Percentiles rank a stretch among this genome's conserved stretches.
These are phyloP conservation scores for Jatropha podagrica DNA, from an alignment of 441 rosid species.

Conservation along the genomic window DNA sequence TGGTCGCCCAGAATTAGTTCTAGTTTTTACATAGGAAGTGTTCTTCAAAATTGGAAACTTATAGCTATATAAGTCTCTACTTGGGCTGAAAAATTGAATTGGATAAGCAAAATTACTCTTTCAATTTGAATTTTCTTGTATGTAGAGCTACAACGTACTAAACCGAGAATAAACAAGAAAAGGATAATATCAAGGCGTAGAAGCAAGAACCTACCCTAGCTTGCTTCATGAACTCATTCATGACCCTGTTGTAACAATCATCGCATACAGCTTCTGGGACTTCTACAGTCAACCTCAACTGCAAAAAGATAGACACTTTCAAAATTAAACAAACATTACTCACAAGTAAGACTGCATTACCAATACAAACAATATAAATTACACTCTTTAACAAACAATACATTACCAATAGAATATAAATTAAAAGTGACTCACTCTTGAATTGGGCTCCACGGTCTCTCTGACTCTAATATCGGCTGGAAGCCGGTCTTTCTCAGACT, in stretches of 20 bases:
- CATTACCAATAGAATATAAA: neutral
- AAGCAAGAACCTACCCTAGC: constrained; percentile 49
- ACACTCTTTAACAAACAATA: neutral
- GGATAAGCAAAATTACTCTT: too few species aligned
- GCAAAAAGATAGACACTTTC: constrained; percentile 7
- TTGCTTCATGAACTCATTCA: constrained; percentile 64
- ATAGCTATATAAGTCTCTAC: too few species aligned
- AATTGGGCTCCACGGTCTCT: constrained; percentile 61
- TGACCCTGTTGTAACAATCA: constrained; percentile 73
- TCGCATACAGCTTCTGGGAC: constrained; percentile 73
- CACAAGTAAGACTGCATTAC: neutral
- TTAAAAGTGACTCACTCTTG: constrained; percentile 49
- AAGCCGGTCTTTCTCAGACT: constrained; percentile 51
- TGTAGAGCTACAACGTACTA: neutral
- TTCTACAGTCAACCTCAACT: constrained; percentile 75
- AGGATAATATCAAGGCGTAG: neutral
- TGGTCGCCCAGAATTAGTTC: neutral
- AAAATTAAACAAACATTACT: neutral
- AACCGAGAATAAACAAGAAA: neutral
- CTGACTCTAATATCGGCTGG: constrained; percentile 68
- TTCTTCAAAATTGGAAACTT: neutral
- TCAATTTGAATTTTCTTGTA: neutral
- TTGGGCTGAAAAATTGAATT: too few species aligned
- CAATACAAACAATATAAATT: neutral
- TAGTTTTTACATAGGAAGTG: neutral